Conservation (phyloP, 2,329 filamentous ascomycete species). For the Cercospora sp. region DNA sequence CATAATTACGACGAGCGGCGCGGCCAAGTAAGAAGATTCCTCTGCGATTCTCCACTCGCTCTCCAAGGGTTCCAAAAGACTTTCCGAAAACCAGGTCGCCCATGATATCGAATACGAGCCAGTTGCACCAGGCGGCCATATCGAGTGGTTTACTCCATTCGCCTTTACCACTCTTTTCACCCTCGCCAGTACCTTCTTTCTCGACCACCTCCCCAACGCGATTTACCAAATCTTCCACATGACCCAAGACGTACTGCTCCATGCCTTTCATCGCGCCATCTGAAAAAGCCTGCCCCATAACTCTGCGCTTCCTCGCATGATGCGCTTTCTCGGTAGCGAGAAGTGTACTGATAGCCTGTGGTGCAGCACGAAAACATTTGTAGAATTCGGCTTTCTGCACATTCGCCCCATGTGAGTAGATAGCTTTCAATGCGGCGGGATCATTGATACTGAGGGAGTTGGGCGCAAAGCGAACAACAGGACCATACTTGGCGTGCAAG, state of each 20-base stretch:
- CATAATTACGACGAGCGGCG: slow-evolving; percentile 48
- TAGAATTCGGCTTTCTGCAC: slow-evolving; percentile 54
- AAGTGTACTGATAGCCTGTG: slow-evolving; percentile 47
- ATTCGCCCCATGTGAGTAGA: slow-evolving; percentile 51
- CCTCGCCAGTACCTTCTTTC: slow-evolving; percentile 1
- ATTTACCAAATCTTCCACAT: slow-evolving; percentile 26
- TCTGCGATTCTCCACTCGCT: slow-evolving; percentile 37
- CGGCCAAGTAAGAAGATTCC: slow-evolving; percentile 46
- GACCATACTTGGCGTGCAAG: slow-evolving; percentile 29
- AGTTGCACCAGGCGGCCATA: slow-evolving; percentile 37
- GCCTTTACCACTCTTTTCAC: slow-evolving; percentile 11
- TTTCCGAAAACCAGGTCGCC: slow-evolving; percentile 49
- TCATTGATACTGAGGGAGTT: slow-evolving; percentile 33
- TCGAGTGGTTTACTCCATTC: slow-evolving; percentile 29
- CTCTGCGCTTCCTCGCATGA: slow-evolving; percentile 49
- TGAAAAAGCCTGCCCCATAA: slow-evolving; percentile 49
- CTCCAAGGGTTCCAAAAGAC: slow-evolving; percentile 33
- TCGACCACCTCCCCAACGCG: slow-evolving; percentile 16
- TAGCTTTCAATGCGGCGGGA: slow-evolving; percentile 45
- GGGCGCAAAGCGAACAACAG: slow-evolving; percentile 31
- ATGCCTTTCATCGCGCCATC: slow-evolving; percentile 35
- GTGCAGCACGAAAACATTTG: slow-evolving; percentile 47
- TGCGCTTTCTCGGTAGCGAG: slow-evolving; percentile 46
- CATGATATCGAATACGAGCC: slow-evolving; percentile 55
- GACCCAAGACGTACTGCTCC: slow-evolving; percentile 30